Percentiles rank a stretch among this genome's conserved stretches.
Conservation (phyloP, 371 early-diverging fungal genomes). For the Syncephalastrum sp. region DNA sequence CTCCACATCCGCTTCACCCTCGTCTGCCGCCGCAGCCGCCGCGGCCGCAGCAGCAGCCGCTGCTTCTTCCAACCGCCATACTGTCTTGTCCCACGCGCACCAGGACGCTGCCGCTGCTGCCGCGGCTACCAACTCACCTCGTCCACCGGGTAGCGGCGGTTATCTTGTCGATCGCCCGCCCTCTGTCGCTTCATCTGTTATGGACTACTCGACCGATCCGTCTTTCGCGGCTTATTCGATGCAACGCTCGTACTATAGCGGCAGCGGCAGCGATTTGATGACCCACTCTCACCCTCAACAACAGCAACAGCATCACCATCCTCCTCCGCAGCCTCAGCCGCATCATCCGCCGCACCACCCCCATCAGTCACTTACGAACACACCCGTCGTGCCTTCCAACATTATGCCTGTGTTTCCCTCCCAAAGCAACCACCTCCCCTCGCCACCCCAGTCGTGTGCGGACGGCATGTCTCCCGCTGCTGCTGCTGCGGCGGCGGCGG, state of each 20-base stretch:
- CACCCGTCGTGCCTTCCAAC: slow-evolving; percentile 14
- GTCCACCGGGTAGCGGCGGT: background rate
- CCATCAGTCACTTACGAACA: background rate
- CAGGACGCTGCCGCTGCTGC: slow-evolving; percentile 3
- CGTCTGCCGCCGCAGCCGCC: slow-evolving; percentile 9
- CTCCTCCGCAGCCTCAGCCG: no score
- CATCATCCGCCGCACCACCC: no score
- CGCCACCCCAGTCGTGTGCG: slow-evolving; percentile 18
- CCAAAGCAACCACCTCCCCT: slow-evolving; percentile 17
- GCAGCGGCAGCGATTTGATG: no score
- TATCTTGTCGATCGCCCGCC: no score
- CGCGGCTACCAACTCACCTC: background rate
- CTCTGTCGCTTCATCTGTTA: no score
- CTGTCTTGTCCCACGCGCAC: background rate
- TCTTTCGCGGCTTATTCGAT: no score
- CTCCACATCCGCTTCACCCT: slow-evolving; percentile 1
- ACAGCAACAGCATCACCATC: no score
- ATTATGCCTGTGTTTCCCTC: slow-evolving; percentile 7
- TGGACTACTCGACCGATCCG: no score
- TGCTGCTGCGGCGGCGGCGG: slow-evolving; percentile 12
- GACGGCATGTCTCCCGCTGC: slow-evolving; percentile 16
- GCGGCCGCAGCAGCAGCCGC: slow-evolving; percentile 2
- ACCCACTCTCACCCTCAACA: no score
- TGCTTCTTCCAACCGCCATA: slow-evolving; percentile 4
- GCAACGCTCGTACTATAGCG: no score